Conservation (phyloP, 495 filamentous ascomycete species). For the Penicillium daleae region DNA sequence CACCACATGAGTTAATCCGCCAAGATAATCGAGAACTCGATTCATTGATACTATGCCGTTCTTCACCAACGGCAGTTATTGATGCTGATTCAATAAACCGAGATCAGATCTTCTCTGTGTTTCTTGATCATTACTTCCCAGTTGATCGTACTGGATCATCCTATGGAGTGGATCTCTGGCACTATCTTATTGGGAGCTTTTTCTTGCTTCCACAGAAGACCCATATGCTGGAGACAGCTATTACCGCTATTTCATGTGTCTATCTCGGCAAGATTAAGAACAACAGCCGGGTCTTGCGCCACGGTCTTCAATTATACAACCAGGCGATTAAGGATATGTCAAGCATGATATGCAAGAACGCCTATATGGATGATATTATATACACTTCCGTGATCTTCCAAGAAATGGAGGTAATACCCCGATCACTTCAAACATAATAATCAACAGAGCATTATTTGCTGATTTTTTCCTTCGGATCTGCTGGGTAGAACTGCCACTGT, state of each 20-base stretch:
- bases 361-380: not conserved
- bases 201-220: not conserved
- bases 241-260: not conserved
- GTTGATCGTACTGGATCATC: not conserved
- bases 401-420: not conserved
- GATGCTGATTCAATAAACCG: not conserved
- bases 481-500: not conserved
- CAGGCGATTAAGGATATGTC: not conserved
- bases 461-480: not conserved
- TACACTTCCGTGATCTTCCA: slow-evolving; percentile 1
- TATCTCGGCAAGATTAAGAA: not conserved
- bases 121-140: not conserved
- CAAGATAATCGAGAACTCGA: not conserved
- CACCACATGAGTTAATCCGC: not conserved
- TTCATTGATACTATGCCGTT: not conserved
- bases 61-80: not conserved
- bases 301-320: slow-evolving; percentile 1
- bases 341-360: not conserved
- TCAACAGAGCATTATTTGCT: not conserved
- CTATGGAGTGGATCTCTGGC: not conserved
- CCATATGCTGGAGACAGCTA: not conserved
- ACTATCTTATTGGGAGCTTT: not conserved
- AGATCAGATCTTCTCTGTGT: not conserved
- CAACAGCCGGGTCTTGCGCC: not conserved
- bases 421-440: not conserved